Base-by-base conservation (phyloP, 73 alveolate genomes). In the Tetrahymena thermophila region DNA sequence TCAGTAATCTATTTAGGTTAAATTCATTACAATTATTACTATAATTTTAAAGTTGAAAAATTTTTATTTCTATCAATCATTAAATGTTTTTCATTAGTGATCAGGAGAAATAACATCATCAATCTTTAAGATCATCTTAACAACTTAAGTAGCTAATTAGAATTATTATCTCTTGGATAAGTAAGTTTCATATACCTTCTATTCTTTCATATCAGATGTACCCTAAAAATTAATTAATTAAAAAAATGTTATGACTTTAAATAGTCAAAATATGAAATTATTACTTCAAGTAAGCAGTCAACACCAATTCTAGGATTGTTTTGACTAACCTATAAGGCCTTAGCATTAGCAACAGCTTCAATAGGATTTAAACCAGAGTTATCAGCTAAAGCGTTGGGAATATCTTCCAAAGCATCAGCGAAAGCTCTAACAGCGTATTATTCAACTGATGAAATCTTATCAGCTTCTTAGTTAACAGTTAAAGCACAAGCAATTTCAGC, bases 121-220 rank as follows among this genome's bases (percentile, higher is more conserved):
- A 93, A 99, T 99, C 97, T 99, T 99, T 85, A 99, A 97, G 96
- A 99, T 99, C 99, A 99, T 99, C 97, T 99, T 99, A 42, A 98
- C 99, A 38, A 99, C 99, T 97, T 99, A 98, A 17, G 99, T 99
- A n/a, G 99, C 99, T 38, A 99, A 97, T 96, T 98, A 98, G 35
- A 98, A 85, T 95, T 99, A 98, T 94, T 97, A 96, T 56, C 94
- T 96, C 97, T 98, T 98, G 34, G 98, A 95, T 43, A 95, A 94
- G 84, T 96, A 98, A 23, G 98, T 96, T 96, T 99, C 99, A 93
- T 97, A 98, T 93, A 99, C 98, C 93, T 98, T 98, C 96, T 98
- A 98, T 94, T 97, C 99, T 96, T 96, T 96, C 99, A 99, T 99
- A 97, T 99, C 99, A 93, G 97, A 96, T 94, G 99, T 97, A 37